Evolutionary conservation across 2,329 filamentous ascomycete genomes (phyloP).

Genomic region (Talaromyces rugulosus): DNA sequence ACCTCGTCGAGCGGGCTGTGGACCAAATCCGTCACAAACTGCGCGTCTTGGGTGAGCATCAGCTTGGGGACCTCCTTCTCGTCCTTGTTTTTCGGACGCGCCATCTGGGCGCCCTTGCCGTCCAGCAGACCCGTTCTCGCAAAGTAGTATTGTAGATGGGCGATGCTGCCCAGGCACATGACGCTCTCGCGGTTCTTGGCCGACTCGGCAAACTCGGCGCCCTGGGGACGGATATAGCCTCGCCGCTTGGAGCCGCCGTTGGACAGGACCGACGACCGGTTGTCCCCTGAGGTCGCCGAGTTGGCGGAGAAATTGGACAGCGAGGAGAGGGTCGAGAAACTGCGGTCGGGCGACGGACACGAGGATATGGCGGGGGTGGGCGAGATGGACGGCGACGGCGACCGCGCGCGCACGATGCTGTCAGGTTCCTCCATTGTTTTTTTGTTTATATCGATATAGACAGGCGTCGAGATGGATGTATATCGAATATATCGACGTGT

Average conservation of each 20-base stretch:
- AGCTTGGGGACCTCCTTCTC: slow-evolving; percentile 37
- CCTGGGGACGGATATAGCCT: slow-evolving; percentile 83
- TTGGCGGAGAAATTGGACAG: slow-evolving; percentile 38
- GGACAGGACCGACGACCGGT: slow-evolving; percentile 40
- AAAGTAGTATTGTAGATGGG: slow-evolving; percentile 97
- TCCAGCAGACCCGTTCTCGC: slow-evolving; percentile 89
- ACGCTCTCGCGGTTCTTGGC: slow-evolving; percentile 90
- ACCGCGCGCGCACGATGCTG: slow-evolving; percentile 27
- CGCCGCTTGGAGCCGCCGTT: slow-evolving; percentile 52
- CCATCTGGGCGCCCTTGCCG: slow-evolving; percentile 82
- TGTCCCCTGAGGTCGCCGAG: slow-evolving; percentile 28
- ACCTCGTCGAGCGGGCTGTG: slow-evolving; percentile 49
- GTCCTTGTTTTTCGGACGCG: slow-evolving; percentile 61
- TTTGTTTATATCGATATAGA: neutral
- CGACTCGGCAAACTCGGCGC: slow-evolving; percentile 84
- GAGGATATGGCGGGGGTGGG: slow-evolving; percentile 42
- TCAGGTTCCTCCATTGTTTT: slow-evolving; percentile 14
- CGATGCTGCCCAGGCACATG: slow-evolving; percentile 92
- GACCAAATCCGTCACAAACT: slow-evolving; percentile 40
- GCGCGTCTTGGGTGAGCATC: slow-evolving; percentile 34
- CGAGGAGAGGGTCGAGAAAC: slow-evolving; percentile 44
- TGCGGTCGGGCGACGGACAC: slow-evolving; percentile 41
- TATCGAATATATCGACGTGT: neutral
- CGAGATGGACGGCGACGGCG: slow-evolving; percentile 38
- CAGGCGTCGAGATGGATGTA: neutral